Conservation (phyloP, 208 protist species). For the Naegleria gruberi region DNA sequence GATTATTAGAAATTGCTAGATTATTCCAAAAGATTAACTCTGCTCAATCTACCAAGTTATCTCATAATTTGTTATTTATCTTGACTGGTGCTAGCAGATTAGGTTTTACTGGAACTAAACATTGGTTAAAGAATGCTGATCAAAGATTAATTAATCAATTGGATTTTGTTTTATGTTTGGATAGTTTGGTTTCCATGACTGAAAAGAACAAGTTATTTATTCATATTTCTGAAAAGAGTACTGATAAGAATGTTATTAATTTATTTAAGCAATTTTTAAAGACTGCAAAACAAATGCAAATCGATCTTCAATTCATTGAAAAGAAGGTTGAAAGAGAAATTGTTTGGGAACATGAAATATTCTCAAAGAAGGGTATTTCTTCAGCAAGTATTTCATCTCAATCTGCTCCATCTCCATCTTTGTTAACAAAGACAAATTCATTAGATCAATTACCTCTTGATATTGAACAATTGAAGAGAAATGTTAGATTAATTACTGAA, state of each 20-base stretch:
- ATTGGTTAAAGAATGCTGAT: neutral
- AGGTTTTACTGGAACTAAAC: neutral
- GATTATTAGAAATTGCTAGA: conserved; percentile 2
- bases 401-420: neutral
- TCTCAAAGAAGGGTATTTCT: neutral
- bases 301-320: neutral
- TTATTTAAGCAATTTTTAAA: neutral
- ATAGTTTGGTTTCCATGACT: neutral
- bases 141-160: neutral
- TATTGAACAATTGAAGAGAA: neutral
- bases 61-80: conserved; percentile 19
- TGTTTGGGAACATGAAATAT: conserved; percentile 19
- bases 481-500: conserved; percentile 1
- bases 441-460: neutral
- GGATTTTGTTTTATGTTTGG: conserved; percentile 1
- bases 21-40: neutral
- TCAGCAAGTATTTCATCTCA: neutral
- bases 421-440: neutral
- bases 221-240: conserved; percentile 9
- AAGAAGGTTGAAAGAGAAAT: conserved; percentile 5
- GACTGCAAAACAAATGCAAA: neutral
- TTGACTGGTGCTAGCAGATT: conserved; percentile 11
- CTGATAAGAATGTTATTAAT: neutral
- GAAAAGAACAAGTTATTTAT: neutral
- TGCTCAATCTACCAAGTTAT: neutral